Evolutionary conservation across 306 rosid genomes (phyloP).

Genomic region (Arachis hypogaea): DNA sequence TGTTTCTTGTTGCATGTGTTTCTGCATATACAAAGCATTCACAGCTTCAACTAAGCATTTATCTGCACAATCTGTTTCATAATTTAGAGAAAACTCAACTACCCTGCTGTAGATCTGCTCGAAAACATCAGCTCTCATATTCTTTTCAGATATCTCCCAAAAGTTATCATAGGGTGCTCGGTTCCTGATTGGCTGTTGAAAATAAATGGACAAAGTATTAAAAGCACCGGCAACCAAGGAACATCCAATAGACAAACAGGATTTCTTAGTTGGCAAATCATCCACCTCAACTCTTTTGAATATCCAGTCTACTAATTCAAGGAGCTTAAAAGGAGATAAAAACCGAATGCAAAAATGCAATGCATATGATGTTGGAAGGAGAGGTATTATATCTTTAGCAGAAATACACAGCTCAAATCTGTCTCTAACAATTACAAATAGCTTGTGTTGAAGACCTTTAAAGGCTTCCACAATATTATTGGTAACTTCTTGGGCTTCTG

Average conservation of each 20-base stretch:
- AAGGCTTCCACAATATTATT: conserved; percentile 53
- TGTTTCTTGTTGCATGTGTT: conserved; percentile 45
- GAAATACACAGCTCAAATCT: conserved; percentile 51
- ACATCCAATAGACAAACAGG: conserved; percentile 63
- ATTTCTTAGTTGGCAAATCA: conserved; percentile 43
- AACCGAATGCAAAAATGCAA: conserved; percentile 59
- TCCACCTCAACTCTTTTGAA: conserved; percentile 49
- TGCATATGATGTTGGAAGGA: conserved; percentile 53
- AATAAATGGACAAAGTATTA: conserved; percentile 56
- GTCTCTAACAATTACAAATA: conserved; percentile 56
- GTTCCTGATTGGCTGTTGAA: conserved; percentile 53
- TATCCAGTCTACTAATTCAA: conserved; percentile 86
- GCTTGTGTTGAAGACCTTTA: conserved; percentile 51
- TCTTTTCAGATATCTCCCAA: conserved; percentile 60
- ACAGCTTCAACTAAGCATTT: conserved; percentile 75
- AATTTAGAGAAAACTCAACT: conserved; percentile 45
- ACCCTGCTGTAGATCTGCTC: conserved; percentile 68
- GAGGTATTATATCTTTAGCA: conserved; percentile 48
- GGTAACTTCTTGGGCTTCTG: conserved; percentile 43
- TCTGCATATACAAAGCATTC: conserved; percentile 56
- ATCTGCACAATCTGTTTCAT: conserved; percentile 63
- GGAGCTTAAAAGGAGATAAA: conserved; percentile 75
- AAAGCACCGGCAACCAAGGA: conserved; percentile 80
- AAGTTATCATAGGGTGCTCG: conserved; percentile 58
- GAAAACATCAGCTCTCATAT: conserved; percentile 44